Evolutionary conservation across 23 red algal species (phyloP).

Genomic region (Gracilariopsis chorda): DNA sequence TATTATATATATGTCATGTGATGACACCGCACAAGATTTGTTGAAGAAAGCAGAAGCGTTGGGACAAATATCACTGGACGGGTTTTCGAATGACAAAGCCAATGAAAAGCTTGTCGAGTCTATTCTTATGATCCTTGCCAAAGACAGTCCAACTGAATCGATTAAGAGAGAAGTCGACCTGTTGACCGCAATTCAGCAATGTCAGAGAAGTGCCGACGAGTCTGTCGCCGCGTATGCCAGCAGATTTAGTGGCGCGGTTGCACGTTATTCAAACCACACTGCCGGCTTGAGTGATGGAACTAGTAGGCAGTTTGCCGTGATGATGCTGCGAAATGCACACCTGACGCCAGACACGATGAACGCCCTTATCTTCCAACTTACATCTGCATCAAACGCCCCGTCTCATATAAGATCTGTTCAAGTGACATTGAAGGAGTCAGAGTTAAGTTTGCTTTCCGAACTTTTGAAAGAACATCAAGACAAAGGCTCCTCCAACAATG

Average conservation of each 20-base stretch:
- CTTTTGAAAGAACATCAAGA: no score
- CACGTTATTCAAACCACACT: not conserved
- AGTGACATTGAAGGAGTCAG: not conserved
- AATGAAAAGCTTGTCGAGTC: not conserved
- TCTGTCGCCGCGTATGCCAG: not conserved
- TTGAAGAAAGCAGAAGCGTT: not conserved
- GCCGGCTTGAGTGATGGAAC: not conserved
- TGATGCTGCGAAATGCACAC: not conserved
- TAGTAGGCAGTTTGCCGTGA: conserved; percentile 21
- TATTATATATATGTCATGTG: not conserved
- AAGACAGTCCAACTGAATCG: conserved; percentile 6
- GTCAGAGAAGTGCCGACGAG: not conserved
- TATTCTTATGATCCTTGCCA: not conserved
- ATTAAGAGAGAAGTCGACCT: conserved; percentile 16
- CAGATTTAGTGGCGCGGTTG: not conserved
- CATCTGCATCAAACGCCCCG: not conserved
- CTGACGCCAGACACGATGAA: conserved; percentile 7
- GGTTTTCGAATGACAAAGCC: not conserved
- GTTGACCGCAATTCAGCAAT: not conserved
- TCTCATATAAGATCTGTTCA: not conserved
- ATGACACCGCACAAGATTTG: conserved; percentile 2
- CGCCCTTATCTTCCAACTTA: conserved; percentile 1
- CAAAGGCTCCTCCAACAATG: no score
- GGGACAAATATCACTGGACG: not conserved
- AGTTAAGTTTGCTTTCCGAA: no score